phyloP scores from a whole-genome alignment of 2,329 filamentous ascomycete genomes.

The Aspergillus sp. region DNA sequence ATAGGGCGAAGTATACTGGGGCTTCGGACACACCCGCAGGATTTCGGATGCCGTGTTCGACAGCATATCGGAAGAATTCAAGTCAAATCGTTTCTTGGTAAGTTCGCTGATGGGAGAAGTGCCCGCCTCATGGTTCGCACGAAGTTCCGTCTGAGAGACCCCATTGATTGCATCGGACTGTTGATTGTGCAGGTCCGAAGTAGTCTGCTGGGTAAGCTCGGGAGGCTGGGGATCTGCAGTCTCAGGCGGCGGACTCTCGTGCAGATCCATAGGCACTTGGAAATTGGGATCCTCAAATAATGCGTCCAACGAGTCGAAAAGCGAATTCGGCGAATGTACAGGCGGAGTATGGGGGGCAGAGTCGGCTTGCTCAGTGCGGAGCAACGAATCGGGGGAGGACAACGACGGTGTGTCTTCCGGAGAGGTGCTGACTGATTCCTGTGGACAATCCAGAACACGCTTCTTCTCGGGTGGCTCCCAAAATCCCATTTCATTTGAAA shows the following conservation, averaged over 20 bases:
- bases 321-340: slow-evolving; percentile 16
- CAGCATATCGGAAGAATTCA: slow-evolving; percentile 21
- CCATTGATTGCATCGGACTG: no score
- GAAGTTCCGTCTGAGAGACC: no score
- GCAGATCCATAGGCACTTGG: slow-evolving; percentile 6
- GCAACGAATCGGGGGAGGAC: slow-evolving; percentile 17
- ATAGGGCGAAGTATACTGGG: slow-evolving; percentile 33
- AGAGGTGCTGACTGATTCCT: slow-evolving; percentile 5
- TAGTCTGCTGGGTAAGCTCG: background rate
- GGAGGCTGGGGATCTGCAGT: background rate
- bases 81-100: slow-evolving; percentile 22
- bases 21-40: slow-evolving; percentile 17
- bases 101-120: slow-evolving; percentile 14
- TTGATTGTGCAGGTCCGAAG: no score
- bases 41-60: slow-evolving; percentile 22
- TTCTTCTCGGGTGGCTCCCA: slow-evolving; percentile 19
- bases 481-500: slow-evolving; percentile 13
- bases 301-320: slow-evolving; percentile 20
- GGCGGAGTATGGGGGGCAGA: slow-evolving; percentile 16
- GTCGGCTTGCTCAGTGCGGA: slow-evolving; percentile 13
- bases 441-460: slow-evolving; percentile 9
- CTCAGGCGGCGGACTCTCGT: background rate
- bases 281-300: slow-evolving; percentile 18
- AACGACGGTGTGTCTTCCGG: slow-evolving; percentile 20
- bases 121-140: background rate